phyloP scores from a whole-genome alignment of 2,329 filamentous ascomycete species.

The Pseudogymnoascus sp. region DNA sequence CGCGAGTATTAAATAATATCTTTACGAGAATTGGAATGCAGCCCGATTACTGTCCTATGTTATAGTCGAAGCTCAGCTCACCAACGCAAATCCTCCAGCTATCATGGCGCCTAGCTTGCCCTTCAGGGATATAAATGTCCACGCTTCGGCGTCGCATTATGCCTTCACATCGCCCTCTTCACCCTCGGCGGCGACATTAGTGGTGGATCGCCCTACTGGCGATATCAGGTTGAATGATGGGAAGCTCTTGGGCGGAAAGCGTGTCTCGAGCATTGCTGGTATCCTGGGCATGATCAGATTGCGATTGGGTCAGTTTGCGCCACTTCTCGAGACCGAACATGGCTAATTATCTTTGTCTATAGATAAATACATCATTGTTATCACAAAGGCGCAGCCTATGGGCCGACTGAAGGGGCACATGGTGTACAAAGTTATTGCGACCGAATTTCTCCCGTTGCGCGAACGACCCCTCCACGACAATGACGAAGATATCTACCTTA shows the following conservation, averaged over 20 bases:
- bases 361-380: slow-evolving; percentile 95
- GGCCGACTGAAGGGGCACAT: slow-evolving; percentile 91
- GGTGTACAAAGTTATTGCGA: slow-evolving; percentile 86
- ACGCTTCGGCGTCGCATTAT: slow-evolving; percentile 85
- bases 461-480: slow-evolving; percentile 85
- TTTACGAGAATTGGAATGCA: not conserved
- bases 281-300: slow-evolving; percentile 92
- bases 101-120: slow-evolving; percentile 53
- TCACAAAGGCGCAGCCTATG: slow-evolving; percentile 88
- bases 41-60: not conserved
- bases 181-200: slow-evolving; percentile 76
- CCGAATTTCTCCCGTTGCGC: slow-evolving; percentile 88
- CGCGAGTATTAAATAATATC: not conserved
- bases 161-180: slow-evolving; percentile 95
- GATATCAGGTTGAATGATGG: slow-evolving; percentile 82
- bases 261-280: slow-evolving; percentile 89
- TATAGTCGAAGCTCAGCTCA: not conserved
- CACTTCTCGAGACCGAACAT: not conserved
- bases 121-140: slow-evolving; percentile 95
- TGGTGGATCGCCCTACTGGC: slow-evolving; percentile 86
- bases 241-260: slow-evolving; percentile 65
- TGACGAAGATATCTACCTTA: slow-evolving; percentile 88
- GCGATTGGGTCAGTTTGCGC: slow-evolving; percentile 63
- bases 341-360: not conserved
- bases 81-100: slow-evolving; percentile 9